Base-by-base conservation (phyloP, 108 stramenopile species). In the Cyclostephanos invisitatus region DNA sequence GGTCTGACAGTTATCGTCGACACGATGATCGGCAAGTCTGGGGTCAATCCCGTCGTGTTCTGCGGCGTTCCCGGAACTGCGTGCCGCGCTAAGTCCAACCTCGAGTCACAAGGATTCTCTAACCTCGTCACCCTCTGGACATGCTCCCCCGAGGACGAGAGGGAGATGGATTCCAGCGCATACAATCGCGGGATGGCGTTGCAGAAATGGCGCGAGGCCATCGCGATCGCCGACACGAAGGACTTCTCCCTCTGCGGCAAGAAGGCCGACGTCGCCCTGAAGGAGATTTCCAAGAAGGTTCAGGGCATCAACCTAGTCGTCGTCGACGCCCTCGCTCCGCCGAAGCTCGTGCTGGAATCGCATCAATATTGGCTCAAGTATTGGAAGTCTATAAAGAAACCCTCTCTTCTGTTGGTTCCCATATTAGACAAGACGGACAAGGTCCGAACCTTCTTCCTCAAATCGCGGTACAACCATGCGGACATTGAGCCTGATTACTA, bases 401-500 rank as follows among this genome's bases (percentile, higher is more conserved):
- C 78, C 22, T 78, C 68, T 36, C 51, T 78, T 36, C 36, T 78
- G 29, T 62, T 78, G 21, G 71, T 63, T 60, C 78, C 78, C 18
- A 72, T 78, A 18, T 44, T 78, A 9, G 71, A 78, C 56, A 61
- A 66, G 20, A 49, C 24, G 7, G 78, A 78, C 37, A 17, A 72
- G 51, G 37, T 67, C 7, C 65, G 78, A 2, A 65, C 44, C 37
- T 72, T 63, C 60, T 68, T 78, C 62, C 71, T 78, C 66, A 72
- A 72, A 50, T 72, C 78, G n/a, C 70, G 78, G 25, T 72, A 67
- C 65, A 78, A 78, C 47, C 70, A 72, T 55, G 66, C 32, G 7
- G 78, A 78, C 14, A 67, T 71, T 18, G 66, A 63, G 17, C 78
- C 78, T 35, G 78, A 78, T 44, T 78, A 40, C 37, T 78, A 78